These are phyloP conservation scores for Pseudoscleropodium purum DNA, from an alignment of 225 moss, liverwort and hornwort species.

Conservation along the genomic window DNA sequence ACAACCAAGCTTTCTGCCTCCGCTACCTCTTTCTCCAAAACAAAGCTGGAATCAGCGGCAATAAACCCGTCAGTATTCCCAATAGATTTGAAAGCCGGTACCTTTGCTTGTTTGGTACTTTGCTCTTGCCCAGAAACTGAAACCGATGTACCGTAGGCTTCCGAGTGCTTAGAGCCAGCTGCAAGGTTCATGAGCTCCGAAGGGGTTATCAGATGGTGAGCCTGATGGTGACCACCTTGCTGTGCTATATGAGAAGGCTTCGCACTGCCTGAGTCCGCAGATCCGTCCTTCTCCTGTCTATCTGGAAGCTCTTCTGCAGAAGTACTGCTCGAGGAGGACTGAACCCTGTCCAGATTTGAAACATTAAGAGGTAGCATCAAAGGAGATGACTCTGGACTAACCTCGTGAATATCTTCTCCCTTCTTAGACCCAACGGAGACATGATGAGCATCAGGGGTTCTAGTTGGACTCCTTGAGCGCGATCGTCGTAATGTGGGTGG, in stretches of 20 bases:
- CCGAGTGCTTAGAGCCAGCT: constrained; percentile 61
- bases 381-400: constrained; percentile 21
- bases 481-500: constrained; percentile 36
- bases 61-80: constrained; percentile 11
- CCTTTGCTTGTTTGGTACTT: constrained; percentile 16
- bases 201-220: constrained; percentile 72
- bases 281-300: constrained; percentile 47
- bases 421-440: constrained; percentile 33
- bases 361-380: constrained; percentile 28
- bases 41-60: constrained; percentile 8
- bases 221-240: constrained; percentile 35
- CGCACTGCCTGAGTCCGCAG: constrained; percentile 27
- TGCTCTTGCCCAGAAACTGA: constrained; percentile 27
- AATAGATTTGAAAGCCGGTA: not conserved
- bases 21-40: constrained; percentile 26
- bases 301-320: constrained; percentile 46
- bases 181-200: constrained; percentile 87
- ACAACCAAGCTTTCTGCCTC: constrained; percentile 13
- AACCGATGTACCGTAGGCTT: constrained; percentile 26
- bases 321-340: constrained; percentile 27
- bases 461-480: constrained; percentile 62
- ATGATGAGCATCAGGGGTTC: constrained; percentile 51
- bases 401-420: constrained; percentile 21
- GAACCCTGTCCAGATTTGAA: constrained; percentile 28
- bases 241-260: constrained; percentile 34